Evolutionary conservation across 1,139 yeast species (phyloP).

Genomic region (Debaryomycetaceae sp.): DNA sequence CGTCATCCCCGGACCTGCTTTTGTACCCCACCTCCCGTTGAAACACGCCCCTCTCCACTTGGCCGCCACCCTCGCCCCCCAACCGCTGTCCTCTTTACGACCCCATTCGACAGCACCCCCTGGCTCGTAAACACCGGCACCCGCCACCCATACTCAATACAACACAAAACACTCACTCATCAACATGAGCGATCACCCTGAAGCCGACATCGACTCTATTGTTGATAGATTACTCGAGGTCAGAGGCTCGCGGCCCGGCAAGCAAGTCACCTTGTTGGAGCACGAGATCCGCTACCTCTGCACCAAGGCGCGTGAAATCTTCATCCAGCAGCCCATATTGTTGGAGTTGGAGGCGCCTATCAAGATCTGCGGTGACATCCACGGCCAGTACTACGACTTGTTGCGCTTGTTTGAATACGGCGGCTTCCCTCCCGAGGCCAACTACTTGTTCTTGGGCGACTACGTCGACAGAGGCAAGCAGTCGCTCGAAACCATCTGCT

Average conservation of each 20-base stretch:
- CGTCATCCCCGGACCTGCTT: too few relatives aligned
- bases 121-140: conserved; percentile 1
- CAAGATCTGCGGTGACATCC: conserved; percentile 92
- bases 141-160: conserved; percentile 4
- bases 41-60: too few relatives aligned
- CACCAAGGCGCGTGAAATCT: conserved; percentile 96
- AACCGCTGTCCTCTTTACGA: too few relatives aligned
- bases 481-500: conserved; percentile 89
- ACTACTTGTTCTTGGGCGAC: conserved; percentile 91
- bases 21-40: too few relatives aligned
- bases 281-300: conserved; percentile 93
- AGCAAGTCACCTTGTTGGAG: conserved; percentile 90
- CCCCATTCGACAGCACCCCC: conserved; percentile 3
- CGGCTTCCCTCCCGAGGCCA: conserved; percentile 98
- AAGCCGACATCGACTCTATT: conserved; percentile 94
- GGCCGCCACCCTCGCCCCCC: too few relatives aligned
- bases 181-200: conserved; percentile 56
- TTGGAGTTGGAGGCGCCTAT: conserved; percentile 96
- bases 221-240: conserved; percentile 96
- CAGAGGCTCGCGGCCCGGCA: conserved; percentile 97
- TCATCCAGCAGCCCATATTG: conserved; percentile 94
- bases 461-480: conserved; percentile 98
- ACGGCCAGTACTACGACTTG: conserved; percentile 95
- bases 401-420: conserved; percentile 95
- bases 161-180: conserved; percentile 6